Conservation (phyloP, 2,329 filamentous ascomycete species). For the Xylariaceae sp. region DNA sequence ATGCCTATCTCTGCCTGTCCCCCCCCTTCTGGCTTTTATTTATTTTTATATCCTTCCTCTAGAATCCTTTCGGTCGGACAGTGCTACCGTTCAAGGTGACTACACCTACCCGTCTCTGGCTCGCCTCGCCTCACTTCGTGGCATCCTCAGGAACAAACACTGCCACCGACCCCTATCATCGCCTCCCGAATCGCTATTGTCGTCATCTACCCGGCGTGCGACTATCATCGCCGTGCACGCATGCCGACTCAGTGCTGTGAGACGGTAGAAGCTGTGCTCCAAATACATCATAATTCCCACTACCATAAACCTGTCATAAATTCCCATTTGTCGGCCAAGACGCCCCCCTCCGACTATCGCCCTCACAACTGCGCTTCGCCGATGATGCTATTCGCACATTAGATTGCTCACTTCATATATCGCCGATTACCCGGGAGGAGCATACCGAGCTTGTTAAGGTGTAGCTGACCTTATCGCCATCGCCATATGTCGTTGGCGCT, state of each 20-base stretch:
- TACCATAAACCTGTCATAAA: constrained; percentile 2
- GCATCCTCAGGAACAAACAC: constrained; percentile 9
- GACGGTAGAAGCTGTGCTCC: constrained; percentile 21
- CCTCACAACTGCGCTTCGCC: background rate
- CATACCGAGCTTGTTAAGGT: too few species aligned
- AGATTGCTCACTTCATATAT: too few species aligned
- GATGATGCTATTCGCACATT: background rate
- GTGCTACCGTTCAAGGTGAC: background rate
- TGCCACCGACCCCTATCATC: constrained; percentile 1
- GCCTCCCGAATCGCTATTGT: constrained; percentile 1
- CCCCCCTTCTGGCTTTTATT: background rate
- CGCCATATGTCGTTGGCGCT: constrained; percentile 20
- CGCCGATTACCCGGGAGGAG: too few species aligned
- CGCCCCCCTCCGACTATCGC: constrained; percentile 7
- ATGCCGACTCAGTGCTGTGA: constrained; percentile 22
- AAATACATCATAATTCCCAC: constrained; percentile 14
- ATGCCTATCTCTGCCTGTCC: too few species aligned
- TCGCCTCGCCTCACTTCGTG: too few species aligned
- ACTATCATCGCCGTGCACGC: constrained; percentile 13
- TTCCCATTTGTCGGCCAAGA: too few species aligned
- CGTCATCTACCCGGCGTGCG: constrained; percentile 4
- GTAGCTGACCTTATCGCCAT: too few species aligned
- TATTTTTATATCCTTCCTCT: too few species aligned
- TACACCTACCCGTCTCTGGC: background rate
- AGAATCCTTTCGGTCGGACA: background rate